Evolutionary conservation across 768 basidiomycete genomes (phyloP), one percentile per base, ranked within the genome.

Genomic region (Russula sp.): DNA sequence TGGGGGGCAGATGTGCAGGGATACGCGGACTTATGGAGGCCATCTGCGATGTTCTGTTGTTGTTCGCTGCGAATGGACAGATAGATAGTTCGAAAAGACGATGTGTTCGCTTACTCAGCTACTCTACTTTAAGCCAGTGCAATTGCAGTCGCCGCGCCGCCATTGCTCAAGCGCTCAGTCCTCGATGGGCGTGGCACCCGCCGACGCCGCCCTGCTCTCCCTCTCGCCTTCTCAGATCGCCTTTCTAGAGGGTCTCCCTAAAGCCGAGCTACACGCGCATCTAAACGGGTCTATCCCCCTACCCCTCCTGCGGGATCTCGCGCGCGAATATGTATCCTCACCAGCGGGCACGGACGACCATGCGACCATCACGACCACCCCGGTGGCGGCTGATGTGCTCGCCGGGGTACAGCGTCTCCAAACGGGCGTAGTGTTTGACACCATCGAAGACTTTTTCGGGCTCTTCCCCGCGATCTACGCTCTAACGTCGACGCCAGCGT

Each of bases 221-320:
- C 78, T 92, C 25, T 74, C 75, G 10, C 64, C 74, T 0, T 64
- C 73, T 7, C 84, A 91, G 65, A 53, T 85, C 25, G 39, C 70
- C 6, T 93, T 92, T 71, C 75, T 93, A 46, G 75, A 81, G 51
- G 59, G 64, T 1, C 77, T 92, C 0, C 87, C 87, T 10, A 93
- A 93, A 72, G 89, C 90, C 1, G 91, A 94, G 69, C 79, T 93
- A 0, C 91, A 93, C 64, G 91, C 90, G 0, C 90, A 93, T 69
- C 80, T 92, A 5, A 92, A 92, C 66, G 90, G 90, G 0, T 93
- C 84, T 10, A 92, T 93, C 38, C 91, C 91, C 0, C 73, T 91
- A 29, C 56, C 73, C 0, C 73, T 82, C 32, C 78, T 93, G 0
- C 82, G 83, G 64, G 78, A 83, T 8, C 81, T 93, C 14, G 87